phyloP scores from a whole-genome alignment of 176 grass and related monocot species.

The Eleusine coracana region DNA sequence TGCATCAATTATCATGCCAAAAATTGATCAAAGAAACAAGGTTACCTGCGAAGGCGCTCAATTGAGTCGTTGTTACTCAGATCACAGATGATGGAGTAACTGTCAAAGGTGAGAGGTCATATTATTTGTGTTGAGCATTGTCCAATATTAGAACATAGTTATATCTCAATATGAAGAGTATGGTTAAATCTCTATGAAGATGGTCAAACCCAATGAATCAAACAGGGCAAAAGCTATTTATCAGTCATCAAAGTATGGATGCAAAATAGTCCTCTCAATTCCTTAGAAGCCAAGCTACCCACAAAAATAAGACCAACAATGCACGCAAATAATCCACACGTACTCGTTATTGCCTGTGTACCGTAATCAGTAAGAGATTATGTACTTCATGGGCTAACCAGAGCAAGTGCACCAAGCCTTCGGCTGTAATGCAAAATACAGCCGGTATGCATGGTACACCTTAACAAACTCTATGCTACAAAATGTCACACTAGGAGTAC shows the following conservation, averaged over 20 bases:
- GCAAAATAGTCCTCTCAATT: background rate
- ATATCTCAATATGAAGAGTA: background rate
- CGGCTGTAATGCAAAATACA: conserved; percentile 14
- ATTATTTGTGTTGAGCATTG: conserved; percentile 22
- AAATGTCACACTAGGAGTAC: background rate
- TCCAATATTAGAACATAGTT: background rate
- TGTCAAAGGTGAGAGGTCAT: conserved; percentile 42
- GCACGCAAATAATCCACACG: background rate
- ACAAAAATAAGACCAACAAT: conserved; percentile 11
- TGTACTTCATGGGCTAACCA: background rate
- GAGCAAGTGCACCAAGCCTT: background rate
- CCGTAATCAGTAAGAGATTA: background rate
- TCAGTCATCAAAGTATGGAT: background rate
- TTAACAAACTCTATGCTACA: background rate
- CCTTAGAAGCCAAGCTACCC: background rate
- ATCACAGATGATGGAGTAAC: conserved; percentile 88
- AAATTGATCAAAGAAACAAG: conserved; percentile 6
- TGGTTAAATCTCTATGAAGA: background rate
- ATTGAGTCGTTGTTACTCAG: conserved; percentile 77
- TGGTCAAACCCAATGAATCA: background rate
- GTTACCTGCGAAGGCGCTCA: conserved; percentile 76
- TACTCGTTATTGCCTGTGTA: background rate
- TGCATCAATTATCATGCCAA: background rate
- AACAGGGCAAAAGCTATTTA: background rate
- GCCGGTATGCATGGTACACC: background rate